Conservation (phyloP, 805 yeast species). For the Kodamaea nitidulidarum region DNA sequence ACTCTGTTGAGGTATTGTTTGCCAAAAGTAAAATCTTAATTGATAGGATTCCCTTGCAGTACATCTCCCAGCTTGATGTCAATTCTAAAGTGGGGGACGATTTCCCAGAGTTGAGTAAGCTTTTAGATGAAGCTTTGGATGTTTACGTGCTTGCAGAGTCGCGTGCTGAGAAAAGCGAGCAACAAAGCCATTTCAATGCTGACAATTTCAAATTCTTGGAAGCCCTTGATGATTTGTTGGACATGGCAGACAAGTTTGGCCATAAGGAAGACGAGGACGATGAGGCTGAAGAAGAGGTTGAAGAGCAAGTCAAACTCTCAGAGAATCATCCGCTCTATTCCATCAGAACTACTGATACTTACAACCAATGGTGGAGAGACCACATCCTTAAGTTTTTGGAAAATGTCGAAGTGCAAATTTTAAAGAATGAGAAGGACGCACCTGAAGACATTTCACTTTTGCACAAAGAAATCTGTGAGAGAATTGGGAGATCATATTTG, state of each 20-base stretch:
- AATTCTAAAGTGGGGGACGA: slow-evolving; percentile 34
- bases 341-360: slow-evolving; percentile 37
- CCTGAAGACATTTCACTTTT: slow-evolving; percentile 19
- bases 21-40: slow-evolving; percentile 54
- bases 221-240: slow-evolving; percentile 63
- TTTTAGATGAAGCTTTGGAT: slow-evolving; percentile 45
- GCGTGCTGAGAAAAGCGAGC: slow-evolving; percentile 18
- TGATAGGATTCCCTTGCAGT: slow-evolving; percentile 56
- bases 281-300: slow-evolving; percentile 24
- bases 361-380: slow-evolving; percentile 55
- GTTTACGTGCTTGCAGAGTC: slow-evolving; percentile 44
- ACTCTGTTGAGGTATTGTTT: slow-evolving; percentile 45
- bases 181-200: slow-evolving; percentile 31
- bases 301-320: slow-evolving; percentile 33
- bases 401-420: slow-evolving; percentile 23
- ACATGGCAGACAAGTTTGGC: slow-evolving; percentile 65
- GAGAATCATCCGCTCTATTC: slow-evolving; percentile 54
- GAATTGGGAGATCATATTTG: slow-evolving; percentile 59
- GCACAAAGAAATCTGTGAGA: slow-evolving; percentile 40
- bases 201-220: slow-evolving; percentile 51
- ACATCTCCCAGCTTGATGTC: slow-evolving; percentile 46
- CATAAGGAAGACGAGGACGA: slow-evolving; percentile 49
- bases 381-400: slow-evolving; percentile 34
- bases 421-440: slow-evolving; percentile 4
- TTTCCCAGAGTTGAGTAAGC: slow-evolving; percentile 30